Evolutionary conservation across 148 eudicot genomes (phyloP).

Genomic region (Tetragonia tetragonoides): DNA sequence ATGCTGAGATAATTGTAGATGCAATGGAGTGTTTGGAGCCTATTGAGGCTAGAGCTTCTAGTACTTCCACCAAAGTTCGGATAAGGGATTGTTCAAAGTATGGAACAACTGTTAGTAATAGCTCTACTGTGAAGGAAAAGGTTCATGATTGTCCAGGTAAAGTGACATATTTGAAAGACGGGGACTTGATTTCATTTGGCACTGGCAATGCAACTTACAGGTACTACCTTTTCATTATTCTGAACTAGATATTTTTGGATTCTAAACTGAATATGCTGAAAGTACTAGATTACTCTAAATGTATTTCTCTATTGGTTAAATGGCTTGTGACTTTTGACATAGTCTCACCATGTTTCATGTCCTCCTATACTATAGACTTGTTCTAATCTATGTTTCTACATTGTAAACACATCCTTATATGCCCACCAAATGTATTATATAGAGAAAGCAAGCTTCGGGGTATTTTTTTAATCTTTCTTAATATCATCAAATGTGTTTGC

Average conservation of each 20-base stretch:
- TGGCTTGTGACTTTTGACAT: background rate
- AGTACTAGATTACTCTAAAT: background rate
- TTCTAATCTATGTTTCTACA: too few species aligned
- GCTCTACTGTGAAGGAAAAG: constrained; percentile 46
- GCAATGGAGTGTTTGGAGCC: constrained; percentile 52
- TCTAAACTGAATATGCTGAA: background rate
- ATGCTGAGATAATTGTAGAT: constrained; percentile 82
- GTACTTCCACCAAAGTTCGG: constrained; percentile 46
- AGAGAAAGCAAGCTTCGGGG: too few species aligned
- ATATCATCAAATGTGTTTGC: background rate
- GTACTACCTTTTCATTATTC: constrained; percentile 29
- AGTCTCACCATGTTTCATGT: background rate
- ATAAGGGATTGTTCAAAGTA: constrained; percentile 90
- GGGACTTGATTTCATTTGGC: constrained; percentile 84
- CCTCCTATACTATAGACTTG: background rate
- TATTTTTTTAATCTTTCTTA: background rate
- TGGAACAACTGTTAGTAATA: constrained; percentile 64
- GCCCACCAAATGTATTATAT: background rate
- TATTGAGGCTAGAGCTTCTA: constrained; percentile 34
- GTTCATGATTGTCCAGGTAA: constrained; percentile 79
- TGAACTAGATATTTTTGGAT: background rate
- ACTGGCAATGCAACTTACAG: constrained; percentile 83
- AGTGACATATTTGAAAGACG: constrained; percentile 61
- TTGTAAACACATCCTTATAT: background rate
- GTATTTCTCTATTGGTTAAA: background rate